Percentiles rank a stretch among this genome's conserved stretches.
These are phyloP conservation scores for Colletotrichum sp. DNA, from an alignment of 2,329 filamentous ascomycete species.

Conservation along the genomic window DNA sequence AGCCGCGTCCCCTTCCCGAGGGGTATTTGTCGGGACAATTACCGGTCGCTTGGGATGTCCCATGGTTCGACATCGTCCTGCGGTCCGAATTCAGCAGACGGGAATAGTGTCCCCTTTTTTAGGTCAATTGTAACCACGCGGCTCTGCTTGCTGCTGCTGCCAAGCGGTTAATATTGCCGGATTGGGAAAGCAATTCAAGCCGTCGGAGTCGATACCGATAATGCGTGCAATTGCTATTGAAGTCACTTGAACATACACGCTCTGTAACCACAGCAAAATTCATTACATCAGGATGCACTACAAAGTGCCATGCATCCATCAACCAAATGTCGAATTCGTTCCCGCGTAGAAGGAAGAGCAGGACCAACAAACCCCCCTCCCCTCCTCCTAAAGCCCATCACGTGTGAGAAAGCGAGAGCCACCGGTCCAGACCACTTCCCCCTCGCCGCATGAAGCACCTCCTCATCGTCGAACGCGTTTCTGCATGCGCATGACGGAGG, in stretches of 20 bases:
- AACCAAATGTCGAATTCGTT: background rate
- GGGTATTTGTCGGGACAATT: background rate
- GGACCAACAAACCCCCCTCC: background rate
- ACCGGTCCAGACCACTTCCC: slow-evolving; percentile 6
- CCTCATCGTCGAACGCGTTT: slow-evolving; percentile 12
- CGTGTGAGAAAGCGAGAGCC: slow-evolving; percentile 8
- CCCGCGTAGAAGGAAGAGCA: background rate
- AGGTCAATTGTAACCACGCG: background rate
- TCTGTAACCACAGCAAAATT: background rate
- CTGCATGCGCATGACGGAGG: slow-evolving; percentile 15
- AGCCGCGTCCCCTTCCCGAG: background rate
- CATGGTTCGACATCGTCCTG: background rate
- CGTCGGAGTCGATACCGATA: background rate
- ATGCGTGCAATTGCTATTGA: background rate
- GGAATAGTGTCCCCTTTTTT: background rate
- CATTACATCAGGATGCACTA: background rate
- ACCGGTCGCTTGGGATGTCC: background rate
- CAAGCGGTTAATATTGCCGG: background rate
- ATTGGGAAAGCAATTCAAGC: background rate
- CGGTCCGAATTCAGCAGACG: background rate
- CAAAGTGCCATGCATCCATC: background rate
- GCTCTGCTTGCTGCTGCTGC: background rate
- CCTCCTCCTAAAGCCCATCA: background rate
- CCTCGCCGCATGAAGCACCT: slow-evolving; percentile 11
- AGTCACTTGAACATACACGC: background rate